Conservation (phyloP, 176 grass and related monocot genomes). For the Rhynchospora tenuis region DNA sequence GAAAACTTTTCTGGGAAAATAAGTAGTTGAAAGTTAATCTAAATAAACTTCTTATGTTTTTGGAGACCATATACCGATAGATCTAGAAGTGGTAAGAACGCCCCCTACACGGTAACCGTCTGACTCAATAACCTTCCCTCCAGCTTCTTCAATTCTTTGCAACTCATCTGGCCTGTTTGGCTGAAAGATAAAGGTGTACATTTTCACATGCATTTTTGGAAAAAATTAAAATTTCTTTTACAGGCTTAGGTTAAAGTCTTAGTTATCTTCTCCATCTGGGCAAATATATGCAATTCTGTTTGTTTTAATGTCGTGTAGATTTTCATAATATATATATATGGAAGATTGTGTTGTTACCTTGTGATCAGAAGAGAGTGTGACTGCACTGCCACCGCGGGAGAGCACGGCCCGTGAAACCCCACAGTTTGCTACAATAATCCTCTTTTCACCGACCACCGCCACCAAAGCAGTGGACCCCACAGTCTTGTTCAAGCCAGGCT, state of each 20-base stretch:
- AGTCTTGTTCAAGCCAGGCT: conserved; percentile 7
- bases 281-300: too few species aligned
- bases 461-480: too few species aligned
- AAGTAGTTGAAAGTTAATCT: too few species aligned
- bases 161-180: conserved; percentile 63
- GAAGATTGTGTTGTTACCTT: conserved; percentile 32
- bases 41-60: too few species aligned
- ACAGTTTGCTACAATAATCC: conserved; percentile 71
- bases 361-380: conserved; percentile 74
- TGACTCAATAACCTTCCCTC: conserved; percentile 61
- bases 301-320: too few species aligned
- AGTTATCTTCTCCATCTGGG: too few species aligned
- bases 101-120: conserved; percentile 56
- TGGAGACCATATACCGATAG: conserved; percentile 42
- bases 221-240: too few species aligned
- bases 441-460: too few species aligned
- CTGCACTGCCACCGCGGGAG: conserved; percentile 41
- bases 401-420: conserved; percentile 77
- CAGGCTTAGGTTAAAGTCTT: too few species aligned
- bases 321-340: too few species aligned
- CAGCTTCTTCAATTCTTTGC: conserved; percentile 52
- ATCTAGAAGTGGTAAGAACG: conserved; percentile 62
- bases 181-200: conserved; percentile 12
- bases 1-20: too few species aligned
- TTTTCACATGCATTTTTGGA: too few species aligned